Percentiles rank a stretch among this genome's conserved stretches.
Conservation (phyloP, 306 rosid genomes). For the Inga laurina region DNA sequence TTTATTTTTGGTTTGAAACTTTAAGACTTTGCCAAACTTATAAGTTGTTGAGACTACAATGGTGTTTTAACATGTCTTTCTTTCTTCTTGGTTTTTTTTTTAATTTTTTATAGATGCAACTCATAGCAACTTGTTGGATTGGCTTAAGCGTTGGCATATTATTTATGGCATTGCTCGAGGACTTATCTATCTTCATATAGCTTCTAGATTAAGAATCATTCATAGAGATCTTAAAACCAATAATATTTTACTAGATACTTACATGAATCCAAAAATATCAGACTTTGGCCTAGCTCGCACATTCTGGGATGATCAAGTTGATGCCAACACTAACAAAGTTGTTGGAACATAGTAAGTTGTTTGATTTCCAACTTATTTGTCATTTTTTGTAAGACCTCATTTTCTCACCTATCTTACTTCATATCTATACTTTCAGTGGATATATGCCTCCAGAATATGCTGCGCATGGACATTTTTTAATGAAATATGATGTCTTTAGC, state of each 20-base stretch:
- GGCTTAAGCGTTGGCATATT: slow-evolving; percentile 44
- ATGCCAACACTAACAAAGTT: slow-evolving; percentile 49
- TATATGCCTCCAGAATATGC: slow-evolving; percentile 62
- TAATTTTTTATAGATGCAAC: slow-evolving; percentile 30
- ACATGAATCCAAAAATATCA: slow-evolving; percentile 51
- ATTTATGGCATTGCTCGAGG: slow-evolving; percentile 51
- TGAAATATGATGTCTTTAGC: slow-evolving; percentile 54
- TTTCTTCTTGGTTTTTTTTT: neutral
- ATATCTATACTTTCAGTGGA: slow-evolving; percentile 29
- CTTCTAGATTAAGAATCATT: slow-evolving; percentile 55
- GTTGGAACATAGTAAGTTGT: slow-evolving; percentile 59
- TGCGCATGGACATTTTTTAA: slow-evolving; percentile 39
- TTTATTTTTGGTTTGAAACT: slow-evolving; percentile 37
- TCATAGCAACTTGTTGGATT: slow-evolving; percentile 30
- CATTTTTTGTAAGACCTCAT: neutral
- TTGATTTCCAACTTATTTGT: neutral
- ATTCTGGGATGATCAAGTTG: slow-evolving; percentile 50
- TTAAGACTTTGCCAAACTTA: neutral
- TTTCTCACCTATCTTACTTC: neutral
- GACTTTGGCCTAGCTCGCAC: slow-evolving; percentile 58
- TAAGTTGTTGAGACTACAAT: neutral
- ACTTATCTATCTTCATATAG: slow-evolving; percentile 52
- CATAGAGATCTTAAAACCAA: slow-evolving; percentile 59
- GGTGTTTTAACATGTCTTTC: neutral
- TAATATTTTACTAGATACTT: slow-evolving; percentile 47